phyloP scores from a whole-genome alignment of 768 basidiomycete species.

The Mycena amicta region DNA sequence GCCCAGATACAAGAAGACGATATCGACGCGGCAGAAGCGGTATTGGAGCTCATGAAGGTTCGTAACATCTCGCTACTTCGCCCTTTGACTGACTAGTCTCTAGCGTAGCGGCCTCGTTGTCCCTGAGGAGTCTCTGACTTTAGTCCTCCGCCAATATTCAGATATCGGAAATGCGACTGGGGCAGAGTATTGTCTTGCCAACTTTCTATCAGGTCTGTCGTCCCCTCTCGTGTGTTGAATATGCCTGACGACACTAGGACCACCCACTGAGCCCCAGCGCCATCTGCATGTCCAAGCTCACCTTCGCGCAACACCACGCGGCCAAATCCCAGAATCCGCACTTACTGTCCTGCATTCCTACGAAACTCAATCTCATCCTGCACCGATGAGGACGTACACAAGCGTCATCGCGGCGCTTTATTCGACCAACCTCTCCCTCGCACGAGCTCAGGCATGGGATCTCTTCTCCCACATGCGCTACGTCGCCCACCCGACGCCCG shows the following conservation, averaged over 20 bases:
- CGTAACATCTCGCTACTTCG: too few species aligned
- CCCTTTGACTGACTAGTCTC: too few species aligned
- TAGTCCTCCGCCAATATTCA: constrained; percentile 54
- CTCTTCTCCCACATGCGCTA: constrained; percentile 96
- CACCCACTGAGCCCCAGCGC: constrained; percentile 58
- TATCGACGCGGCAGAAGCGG: constrained; percentile 46
- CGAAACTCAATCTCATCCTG: constrained; percentile 61
- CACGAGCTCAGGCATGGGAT: constrained; percentile 87
- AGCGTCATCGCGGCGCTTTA: constrained; percentile 63
- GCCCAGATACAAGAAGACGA: constrained; percentile 53
- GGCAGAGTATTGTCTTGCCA: constrained; percentile 48
- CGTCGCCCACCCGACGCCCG: constrained; percentile 84
- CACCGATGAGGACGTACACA: constrained; percentile 77
- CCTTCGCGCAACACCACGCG: constrained; percentile 49
- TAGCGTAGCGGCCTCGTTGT: constrained; percentile 45
- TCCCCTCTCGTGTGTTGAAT: too few species aligned
- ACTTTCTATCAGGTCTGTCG: constrained; percentile 45
- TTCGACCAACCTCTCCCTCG: constrained; percentile 48
- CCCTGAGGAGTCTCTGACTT: constrained; percentile 47
- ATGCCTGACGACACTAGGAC: too few species aligned
- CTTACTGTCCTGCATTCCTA: constrained; percentile 71
- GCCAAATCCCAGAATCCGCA: constrained; percentile 61
- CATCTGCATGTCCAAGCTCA: constrained; percentile 76
- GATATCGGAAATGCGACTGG: constrained; percentile 44
- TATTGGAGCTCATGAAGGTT: constrained; percentile 63